Conservation (phyloP, 768 basidiomycete species). For the Sporobolomyces roseus region DNA sequence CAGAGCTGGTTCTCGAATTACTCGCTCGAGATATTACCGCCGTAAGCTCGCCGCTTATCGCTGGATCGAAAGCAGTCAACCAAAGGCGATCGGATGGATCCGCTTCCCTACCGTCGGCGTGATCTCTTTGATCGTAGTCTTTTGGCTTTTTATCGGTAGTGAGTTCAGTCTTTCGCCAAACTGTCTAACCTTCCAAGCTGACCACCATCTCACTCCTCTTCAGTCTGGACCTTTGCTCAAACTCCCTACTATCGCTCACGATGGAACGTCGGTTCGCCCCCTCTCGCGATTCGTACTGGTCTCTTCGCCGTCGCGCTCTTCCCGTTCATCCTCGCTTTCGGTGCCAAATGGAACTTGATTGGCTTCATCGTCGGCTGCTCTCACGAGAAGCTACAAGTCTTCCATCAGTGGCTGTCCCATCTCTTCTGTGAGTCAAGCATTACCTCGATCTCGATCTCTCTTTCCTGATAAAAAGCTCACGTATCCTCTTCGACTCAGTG, state of each 20-base stretch:
- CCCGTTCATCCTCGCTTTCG: conserved; percentile 45
- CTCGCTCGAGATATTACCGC: conserved; percentile 1
- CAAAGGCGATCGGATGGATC: conserved; percentile 29
- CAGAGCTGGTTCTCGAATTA: no score
- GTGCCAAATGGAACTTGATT: conserved; percentile 44
- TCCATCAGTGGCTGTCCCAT: conserved; percentile 42
- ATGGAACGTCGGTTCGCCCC: conserved; percentile 44
- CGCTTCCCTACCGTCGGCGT: conserved; percentile 28
- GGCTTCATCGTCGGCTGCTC: conserved; percentile 45
- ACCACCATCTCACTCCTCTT: neutral
- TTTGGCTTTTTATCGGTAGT: conserved; percentile 36
- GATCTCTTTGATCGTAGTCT: conserved; percentile 13
- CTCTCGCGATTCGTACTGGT: conserved; percentile 43
- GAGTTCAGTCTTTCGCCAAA: neutral
- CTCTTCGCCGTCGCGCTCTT: conserved; percentile 42
- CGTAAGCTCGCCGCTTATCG: conserved; percentile 22
- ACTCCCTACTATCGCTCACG: conserved; percentile 41
- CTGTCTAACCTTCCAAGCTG: no score
- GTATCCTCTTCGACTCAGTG: conserved; percentile 11
- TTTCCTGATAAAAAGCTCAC: neutral
- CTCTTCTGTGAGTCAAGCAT: conserved; percentile 40
- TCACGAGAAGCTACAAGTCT: conserved; percentile 47
- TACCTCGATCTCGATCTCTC: no score
- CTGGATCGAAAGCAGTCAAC: conserved; percentile 25
- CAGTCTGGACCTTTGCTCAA: conserved; percentile 15